Percentiles rank a stretch among this genome's conserved stretches.
Evolutionary conservation across 2,329 filamentous ascomycete genomes (phyloP).

Genomic region (Tolypocladium tundrense): DNA sequence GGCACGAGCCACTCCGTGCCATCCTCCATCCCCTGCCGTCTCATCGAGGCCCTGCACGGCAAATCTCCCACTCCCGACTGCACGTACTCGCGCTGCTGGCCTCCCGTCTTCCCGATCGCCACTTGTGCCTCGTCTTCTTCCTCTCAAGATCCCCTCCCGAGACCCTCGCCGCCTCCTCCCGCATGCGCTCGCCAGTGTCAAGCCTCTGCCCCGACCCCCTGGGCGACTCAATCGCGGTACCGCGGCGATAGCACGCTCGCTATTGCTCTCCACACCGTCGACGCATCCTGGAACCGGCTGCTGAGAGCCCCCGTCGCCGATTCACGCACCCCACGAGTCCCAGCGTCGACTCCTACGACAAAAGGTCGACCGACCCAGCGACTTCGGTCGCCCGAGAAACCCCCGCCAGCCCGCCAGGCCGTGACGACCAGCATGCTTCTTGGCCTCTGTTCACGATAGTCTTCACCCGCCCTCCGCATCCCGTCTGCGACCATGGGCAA

Average conservation of each 20-base stretch:
- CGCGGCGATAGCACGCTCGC: neutral
- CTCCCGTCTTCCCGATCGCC: neutral
- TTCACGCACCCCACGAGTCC: conserved; percentile 1
- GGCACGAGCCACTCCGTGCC: neutral
- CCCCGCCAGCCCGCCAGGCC: conserved; percentile 1
- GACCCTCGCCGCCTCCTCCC: neutral
- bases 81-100: neutral
- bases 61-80: conserved; percentile 1
- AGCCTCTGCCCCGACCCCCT: neutral
- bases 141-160: no score
- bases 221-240: neutral
- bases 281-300: neutral
- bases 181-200: neutral
- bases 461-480: conserved; percentile 12
- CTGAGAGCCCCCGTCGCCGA: neutral
- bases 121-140: no score
- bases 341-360: neutral
- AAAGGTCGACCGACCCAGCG: neutral
- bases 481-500: conserved; percentile 73
- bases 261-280: neutral
- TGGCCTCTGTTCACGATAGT: conserved; percentile 12
- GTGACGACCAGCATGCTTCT: conserved; percentile 14
- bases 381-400: neutral
- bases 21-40: neutral
- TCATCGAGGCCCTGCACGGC: neutral